phyloP scores from a whole-genome alignment of 2,329 filamentous ascomycete genomes.

The Tolypocladium inflatum region DNA sequence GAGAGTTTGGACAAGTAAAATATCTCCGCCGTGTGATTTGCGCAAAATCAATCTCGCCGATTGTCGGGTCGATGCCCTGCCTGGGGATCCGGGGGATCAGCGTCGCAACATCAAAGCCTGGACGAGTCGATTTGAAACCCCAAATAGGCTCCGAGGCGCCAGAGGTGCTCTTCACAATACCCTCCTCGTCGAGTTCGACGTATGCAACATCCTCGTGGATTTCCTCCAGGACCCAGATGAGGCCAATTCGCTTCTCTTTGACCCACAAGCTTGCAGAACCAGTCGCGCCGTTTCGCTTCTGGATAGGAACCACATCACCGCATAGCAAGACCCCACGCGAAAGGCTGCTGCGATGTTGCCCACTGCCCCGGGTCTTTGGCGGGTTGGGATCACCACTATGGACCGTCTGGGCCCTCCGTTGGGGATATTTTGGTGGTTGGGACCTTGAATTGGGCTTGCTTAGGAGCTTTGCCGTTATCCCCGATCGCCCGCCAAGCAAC shows the following conservation, averaged over 20 bases:
- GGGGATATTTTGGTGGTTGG: conserved; percentile 41
- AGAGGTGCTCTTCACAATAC: conserved; percentile 56
- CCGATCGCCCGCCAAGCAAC: conserved; percentile 59
- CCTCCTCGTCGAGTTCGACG: conserved; percentile 68
- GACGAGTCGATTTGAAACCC: conserved; percentile 58
- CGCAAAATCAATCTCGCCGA: conserved; percentile 68
- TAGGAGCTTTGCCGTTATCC: conserved; percentile 79
- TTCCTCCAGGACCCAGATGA: conserved; percentile 98
- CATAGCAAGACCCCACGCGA: conserved; percentile 86
- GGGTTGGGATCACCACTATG: conserved; percentile 46
- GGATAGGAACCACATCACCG: conserved; percentile 95
- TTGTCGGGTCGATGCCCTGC: conserved; percentile 59
- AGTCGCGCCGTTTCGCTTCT: conserved; percentile 85
- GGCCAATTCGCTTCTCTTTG: conserved; percentile 85
- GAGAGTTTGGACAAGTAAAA: conserved; percentile 75
- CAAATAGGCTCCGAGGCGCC: conserved; percentile 84
- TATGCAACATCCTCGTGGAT: conserved; percentile 89
- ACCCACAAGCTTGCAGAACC: conserved; percentile 97
- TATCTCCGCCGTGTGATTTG: conserved; percentile 63
- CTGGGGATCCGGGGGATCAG: conserved; percentile 78
- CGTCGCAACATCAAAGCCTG: conserved; percentile 65
- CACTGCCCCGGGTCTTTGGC: conserved; percentile 41
- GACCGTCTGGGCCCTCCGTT: conserved; percentile 54
- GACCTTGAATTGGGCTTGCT: conserved; percentile 65
- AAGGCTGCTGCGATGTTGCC: conserved; percentile 62